These are phyloP conservation scores for Metschnikowia koreensis DNA, from an alignment of 805 yeast species.

Conservation along the genomic window DNA sequence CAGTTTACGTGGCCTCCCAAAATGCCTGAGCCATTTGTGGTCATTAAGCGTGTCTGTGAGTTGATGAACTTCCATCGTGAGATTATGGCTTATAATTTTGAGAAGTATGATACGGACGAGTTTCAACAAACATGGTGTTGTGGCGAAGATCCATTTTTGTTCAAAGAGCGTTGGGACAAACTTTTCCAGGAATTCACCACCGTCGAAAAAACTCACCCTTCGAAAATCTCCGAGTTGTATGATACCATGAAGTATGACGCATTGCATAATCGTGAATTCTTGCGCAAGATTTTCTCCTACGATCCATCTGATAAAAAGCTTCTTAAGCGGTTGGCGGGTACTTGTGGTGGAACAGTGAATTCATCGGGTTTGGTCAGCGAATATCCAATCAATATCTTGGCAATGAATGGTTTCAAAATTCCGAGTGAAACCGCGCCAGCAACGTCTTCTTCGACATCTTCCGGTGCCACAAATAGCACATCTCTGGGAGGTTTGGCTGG, in stretches of 20 bases:
- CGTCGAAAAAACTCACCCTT: conserved; percentile 96
- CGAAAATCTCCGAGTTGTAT: conserved; percentile 91
- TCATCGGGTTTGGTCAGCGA: conserved; percentile 61
- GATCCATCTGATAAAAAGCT: conserved; percentile 42
- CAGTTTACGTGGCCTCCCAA: conserved; percentile 99
- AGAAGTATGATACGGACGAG: conserved; percentile 57
- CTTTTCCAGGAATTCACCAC: conserved; percentile 86
- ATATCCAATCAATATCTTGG: conserved; percentile 71
- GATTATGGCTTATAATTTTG: conserved; percentile 79
- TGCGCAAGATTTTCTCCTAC: conserved; percentile 78
- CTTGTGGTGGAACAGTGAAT: conserved; percentile 42
- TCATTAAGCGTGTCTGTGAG: conserved; percentile 90
- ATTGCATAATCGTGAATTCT: conserved; percentile 85
- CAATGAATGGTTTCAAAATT: conserved; percentile 72
- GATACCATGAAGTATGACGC: conserved; percentile 99
- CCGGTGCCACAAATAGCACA: conserved; percentile 22
- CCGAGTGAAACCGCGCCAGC: conserved; percentile 35
- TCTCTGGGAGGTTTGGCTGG: conserved; percentile 49
- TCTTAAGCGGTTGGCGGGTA: conserved; percentile 35
- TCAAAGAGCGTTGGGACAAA: conserved; percentile 97
- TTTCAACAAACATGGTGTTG: conserved; percentile 93
- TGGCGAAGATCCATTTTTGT: conserved; percentile 86
- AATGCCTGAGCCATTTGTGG: conserved; percentile 96
- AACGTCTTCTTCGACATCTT: conserved; percentile 20
- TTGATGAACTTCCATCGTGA: conserved; percentile 88